These are phyloP conservation scores for Hyaloscypha variabilis DNA, from an alignment of 495 filamentous ascomycete species.

Conservation along the genomic window DNA sequence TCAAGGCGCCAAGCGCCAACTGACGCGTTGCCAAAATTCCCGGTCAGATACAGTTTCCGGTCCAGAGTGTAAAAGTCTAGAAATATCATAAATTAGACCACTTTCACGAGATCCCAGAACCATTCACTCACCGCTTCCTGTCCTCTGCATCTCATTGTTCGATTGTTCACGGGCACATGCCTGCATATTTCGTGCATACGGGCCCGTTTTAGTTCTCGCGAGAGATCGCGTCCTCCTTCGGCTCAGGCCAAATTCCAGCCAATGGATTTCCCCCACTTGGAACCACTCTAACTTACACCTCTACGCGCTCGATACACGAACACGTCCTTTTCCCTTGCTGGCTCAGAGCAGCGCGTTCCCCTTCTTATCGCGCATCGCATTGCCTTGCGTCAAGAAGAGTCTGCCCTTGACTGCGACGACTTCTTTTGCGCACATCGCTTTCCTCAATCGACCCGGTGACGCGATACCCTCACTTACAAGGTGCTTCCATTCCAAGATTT, in stretches of 20 bases:
- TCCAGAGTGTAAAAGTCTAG: background rate
- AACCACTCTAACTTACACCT: constrained; percentile 27
- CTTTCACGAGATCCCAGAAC: background rate
- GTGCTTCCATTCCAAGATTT: background rate
- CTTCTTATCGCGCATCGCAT: constrained; percentile 24
- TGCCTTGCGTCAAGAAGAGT: constrained; percentile 4
- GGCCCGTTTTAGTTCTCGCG: constrained; percentile 10
- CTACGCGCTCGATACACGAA: constrained; percentile 27
- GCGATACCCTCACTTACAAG: constrained; percentile 15
- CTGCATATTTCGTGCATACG: constrained; percentile 2
- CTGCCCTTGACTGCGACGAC: constrained; percentile 5
- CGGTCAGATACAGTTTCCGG: background rate
- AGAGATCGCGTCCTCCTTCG: constrained; percentile 13
- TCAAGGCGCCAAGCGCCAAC: background rate
- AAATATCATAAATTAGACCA: background rate
- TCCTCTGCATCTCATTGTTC: background rate
- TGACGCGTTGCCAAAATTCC: background rate
- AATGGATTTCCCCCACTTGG: background rate
- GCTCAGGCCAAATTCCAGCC: background rate
- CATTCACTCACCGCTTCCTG: background rate
- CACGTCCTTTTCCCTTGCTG: constrained; percentile 23
- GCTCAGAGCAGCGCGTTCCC: constrained; percentile 18
- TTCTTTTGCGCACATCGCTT: background rate
- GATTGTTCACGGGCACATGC: constrained; percentile 12
- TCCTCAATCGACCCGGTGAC: constrained; percentile 9